Conservation (phyloP, 306 rosid genomes). For the Cucurbita maxima region DNA sequence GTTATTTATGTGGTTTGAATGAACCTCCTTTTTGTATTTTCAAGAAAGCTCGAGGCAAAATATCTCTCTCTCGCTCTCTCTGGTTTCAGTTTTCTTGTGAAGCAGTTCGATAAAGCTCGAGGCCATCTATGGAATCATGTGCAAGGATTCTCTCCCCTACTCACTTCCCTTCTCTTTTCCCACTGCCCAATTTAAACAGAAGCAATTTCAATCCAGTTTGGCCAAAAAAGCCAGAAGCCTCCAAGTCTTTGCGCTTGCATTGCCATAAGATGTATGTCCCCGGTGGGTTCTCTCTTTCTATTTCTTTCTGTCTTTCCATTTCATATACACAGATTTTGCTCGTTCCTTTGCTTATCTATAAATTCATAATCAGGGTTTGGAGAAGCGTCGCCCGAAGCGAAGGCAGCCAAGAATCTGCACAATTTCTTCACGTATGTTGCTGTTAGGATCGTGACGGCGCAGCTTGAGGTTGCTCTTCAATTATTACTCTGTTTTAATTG, state of each 20-base stretch:
- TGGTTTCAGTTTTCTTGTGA: neutral
- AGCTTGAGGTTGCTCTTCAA: slow-evolving; percentile 68
- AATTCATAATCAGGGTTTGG: slow-evolving; percentile 51
- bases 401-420: slow-evolving; percentile 71
- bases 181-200: slow-evolving; percentile 18
- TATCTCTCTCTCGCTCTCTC: neutral
- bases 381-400: slow-evolving; percentile 87
- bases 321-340: neutral
- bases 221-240: slow-evolving; percentile 27
- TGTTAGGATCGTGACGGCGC: slow-evolving; percentile 64
- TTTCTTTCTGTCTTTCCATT: neutral
- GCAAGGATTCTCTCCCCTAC: slow-evolving; percentile 26
- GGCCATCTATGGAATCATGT: slow-evolving; percentile 45
- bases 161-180: slow-evolving; percentile 42
- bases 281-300: slow-evolving; percentile 35
- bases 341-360: neutral
- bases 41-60: neutral
- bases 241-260: slow-evolving; percentile 29
- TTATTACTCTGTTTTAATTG: neutral
- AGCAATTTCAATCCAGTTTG: slow-evolving; percentile 18
- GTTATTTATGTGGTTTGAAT: no score
- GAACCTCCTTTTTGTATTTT: no score
- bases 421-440: slow-evolving; percentile 76
- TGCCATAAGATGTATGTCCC: slow-evolving; percentile 89
- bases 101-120: neutral